Base-by-base conservation (phyloP, 2,329 filamentous ascomycete species). In the Lecanicillium sp. region DNA sequence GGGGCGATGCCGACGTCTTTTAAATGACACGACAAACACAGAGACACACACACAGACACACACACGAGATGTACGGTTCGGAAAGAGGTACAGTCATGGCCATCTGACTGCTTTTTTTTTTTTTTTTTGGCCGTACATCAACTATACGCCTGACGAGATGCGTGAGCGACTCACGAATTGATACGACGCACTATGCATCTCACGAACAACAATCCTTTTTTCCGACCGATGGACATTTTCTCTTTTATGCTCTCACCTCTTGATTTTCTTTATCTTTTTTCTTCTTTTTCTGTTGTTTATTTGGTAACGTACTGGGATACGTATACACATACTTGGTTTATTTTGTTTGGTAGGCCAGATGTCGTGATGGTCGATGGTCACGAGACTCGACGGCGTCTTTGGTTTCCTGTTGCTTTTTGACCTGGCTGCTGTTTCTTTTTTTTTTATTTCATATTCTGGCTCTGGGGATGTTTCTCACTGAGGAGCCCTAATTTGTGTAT, bases 1-100 rank as follows among this genome's bases (percentile, higher is more conserved):
- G 81, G 81, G 82, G 79, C 2, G 81, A 84, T 53, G 80, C 83
- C 60, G 79, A 83, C 61, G 75, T 70, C 29, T 81, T 73, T 57
- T 81, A 59, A 67, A 51, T 41, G 43, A 30, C 10, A 38, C 5
- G 27, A 40, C n/a, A 37, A 24, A 20, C 10, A 7, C 4, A 21
- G 12, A 26, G 39, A 10, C 14, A 12, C 12, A 43, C 27, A 15
- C 17, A 14, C 24, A n/a, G n/a, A n/a, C n/a, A n/a, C n/a, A n/a
- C n/a, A n/a, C n/a, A n/a, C n/a, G n/a, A n/a, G n/a, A n/a, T n/a
- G n/a, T n/a, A n/a, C n/a, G n/a, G n/a, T n/a, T n/a, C n/a, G n/a
- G n/a, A n/a, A n/a, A n/a, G n/a, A n/a, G n/a, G n/a, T n/a, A n/a
- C n/a, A n/a, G n/a, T n/a, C n/a, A n/a, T n/a, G n/a, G n/a, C n/a